phyloP scores from a whole-genome alignment of 192 early-diverging fungal species.

The Podila horticola region DNA sequence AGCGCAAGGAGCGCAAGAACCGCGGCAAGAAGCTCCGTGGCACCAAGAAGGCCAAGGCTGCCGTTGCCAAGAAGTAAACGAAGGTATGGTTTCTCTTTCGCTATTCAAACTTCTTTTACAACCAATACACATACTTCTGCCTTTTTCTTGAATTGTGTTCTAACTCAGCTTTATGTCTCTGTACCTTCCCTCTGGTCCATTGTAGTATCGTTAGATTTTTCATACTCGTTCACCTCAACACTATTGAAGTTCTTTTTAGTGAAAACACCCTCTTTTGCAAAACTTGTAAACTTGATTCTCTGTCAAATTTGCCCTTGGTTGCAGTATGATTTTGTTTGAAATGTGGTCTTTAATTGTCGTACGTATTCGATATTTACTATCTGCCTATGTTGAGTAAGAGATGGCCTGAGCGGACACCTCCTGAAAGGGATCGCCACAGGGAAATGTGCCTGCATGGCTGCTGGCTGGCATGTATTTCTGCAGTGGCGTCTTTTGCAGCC shows the following conservation, averaged over 20 bases:
- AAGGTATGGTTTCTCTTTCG: conserved; percentile 6
- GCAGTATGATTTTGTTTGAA: background rate
- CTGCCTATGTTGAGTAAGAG: too few species aligned
- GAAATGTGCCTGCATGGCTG: too few species aligned
- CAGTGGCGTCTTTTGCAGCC: too few species aligned
- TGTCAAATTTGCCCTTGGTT: background rate
- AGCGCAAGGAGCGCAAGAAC: conserved; percentile 99
- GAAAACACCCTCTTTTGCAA: background rate
- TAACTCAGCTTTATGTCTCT: too few species aligned
- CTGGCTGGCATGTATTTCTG: too few species aligned
- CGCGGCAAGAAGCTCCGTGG: conserved; percentile 98
- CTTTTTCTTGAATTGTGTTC: too few species aligned
- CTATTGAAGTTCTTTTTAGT: conserved; percentile 40
- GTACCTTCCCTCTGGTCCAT: too few species aligned
- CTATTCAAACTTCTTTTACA: too few species aligned
- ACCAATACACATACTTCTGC: too few species aligned
- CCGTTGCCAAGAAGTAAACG: conserved; percentile 69
- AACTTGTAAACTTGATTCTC: background rate
- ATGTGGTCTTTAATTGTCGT: background rate
- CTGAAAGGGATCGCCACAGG: too few species aligned
- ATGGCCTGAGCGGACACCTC: too few species aligned
- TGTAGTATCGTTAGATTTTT: conserved; percentile 28
- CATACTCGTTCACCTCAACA: conserved; percentile 24
- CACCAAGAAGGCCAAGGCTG: conserved; percentile 90
- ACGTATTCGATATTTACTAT: background rate